Conservation (phyloP, 768 basidiomycete genomes). For the Auriscalpium orientale region DNA sequence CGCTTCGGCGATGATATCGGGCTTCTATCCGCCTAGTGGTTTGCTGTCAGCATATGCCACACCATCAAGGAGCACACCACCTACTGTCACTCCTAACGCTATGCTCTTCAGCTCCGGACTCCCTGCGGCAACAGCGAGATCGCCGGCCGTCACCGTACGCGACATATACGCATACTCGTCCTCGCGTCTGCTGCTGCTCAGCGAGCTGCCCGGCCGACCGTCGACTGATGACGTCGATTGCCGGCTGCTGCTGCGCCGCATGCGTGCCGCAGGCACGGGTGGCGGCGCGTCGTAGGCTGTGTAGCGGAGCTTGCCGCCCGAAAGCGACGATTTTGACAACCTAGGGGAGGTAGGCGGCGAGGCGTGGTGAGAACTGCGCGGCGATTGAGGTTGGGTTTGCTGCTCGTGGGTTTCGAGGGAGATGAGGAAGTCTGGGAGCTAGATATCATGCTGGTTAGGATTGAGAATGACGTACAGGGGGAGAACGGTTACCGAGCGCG, state of each 20-base stretch:
- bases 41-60: neutral
- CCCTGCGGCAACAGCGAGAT: conserved; percentile 15
- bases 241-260: conserved; percentile 29
- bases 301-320: conserved; percentile 54
- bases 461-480: neutral
- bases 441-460: conserved; percentile 1
- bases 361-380: neutral
- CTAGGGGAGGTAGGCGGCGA: conserved; percentile 13
- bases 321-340: conserved; percentile 15
- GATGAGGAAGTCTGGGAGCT: conserved; percentile 69
- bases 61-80: neutral
- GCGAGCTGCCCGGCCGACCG: conserved; percentile 3
- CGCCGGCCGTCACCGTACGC: conserved; percentile 15
- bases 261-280: conserved; percentile 30
- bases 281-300: conserved; percentile 61
- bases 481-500: conserved; percentile 44
- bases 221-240: conserved; percentile 23
- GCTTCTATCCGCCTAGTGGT: neutral
- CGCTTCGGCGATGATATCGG: conserved; percentile 3
- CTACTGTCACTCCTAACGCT: conserved; percentile 5
- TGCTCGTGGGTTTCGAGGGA: conserved; percentile 36
- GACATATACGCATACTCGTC: neutral
- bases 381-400: conserved; percentile 15
- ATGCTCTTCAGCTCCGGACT: conserved; percentile 9
- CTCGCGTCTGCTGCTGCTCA: neutral